A percentile compares a stretch with the other conserved stretches of the same genome.
Conservation (phyloP, 2,329 filamentous ascomycete genomes). For the Lomentospora prolificans region DNA sequence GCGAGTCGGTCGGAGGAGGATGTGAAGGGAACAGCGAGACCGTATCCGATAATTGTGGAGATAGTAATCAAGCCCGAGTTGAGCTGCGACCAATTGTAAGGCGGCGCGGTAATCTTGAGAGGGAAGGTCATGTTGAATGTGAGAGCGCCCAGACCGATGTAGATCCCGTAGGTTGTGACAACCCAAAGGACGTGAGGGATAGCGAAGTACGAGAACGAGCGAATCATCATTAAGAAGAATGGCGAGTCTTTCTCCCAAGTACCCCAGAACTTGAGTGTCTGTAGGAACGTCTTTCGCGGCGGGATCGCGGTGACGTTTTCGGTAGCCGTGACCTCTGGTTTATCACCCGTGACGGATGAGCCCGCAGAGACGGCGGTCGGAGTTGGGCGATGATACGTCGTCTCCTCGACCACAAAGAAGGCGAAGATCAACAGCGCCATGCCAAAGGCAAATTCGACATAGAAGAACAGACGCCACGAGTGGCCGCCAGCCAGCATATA, state of each 20-base stretch:
- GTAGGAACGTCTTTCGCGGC: conserved; percentile 27
- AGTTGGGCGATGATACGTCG: conserved; percentile 28
- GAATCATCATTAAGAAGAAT: conserved; percentile 34
- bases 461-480: conserved; percentile 53
- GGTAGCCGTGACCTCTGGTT: neutral
- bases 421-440: conserved; percentile 17
- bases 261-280: conserved; percentile 33
- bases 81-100: conserved; percentile 35
- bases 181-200: conserved; percentile 41
- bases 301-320: conserved; percentile 16
- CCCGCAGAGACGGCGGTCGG: neutral
- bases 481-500: conserved; percentile 50
- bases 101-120: conserved; percentile 30
- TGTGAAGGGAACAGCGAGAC: conserved; percentile 33
- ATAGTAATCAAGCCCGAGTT: conserved; percentile 32
- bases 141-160: conserved; percentile 27
- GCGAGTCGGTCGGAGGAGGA: conserved; percentile 31
- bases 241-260: conserved; percentile 29
- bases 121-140: conserved; percentile 41
- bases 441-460: conserved; percentile 45
- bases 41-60: conserved; percentile 21
- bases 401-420: conserved; percentile 47
- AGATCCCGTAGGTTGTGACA: conserved; percentile 29
- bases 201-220: conserved; percentile 36
- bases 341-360: neutral